phyloP scores from a whole-genome alignment of 768 basidiomycete genomes.

The Lentinula sp. region DNA sequence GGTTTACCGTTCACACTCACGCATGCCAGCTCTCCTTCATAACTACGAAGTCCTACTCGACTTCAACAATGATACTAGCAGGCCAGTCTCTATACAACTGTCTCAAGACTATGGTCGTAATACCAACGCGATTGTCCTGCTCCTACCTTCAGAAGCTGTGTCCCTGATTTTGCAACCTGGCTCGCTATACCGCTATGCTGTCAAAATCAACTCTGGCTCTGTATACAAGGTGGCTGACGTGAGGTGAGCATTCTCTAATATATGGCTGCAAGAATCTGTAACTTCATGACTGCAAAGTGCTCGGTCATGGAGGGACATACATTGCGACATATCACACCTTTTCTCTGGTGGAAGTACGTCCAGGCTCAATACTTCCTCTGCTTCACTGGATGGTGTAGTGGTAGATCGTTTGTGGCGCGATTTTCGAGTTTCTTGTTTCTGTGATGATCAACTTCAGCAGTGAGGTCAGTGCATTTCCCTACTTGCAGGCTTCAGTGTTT shows the following conservation, averaged over 20 bases:
- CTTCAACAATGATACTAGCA: slow-evolving; percentile 64
- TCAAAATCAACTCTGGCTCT: slow-evolving; percentile 45
- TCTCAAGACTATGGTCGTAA: slow-evolving; percentile 58
- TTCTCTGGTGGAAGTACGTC: slow-evolving; percentile 34
- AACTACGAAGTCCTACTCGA: slow-evolving; percentile 61
- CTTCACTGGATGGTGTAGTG: slow-evolving; percentile 45
- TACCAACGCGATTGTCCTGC: slow-evolving; percentile 44
- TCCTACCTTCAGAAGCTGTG: slow-evolving; percentile 58
- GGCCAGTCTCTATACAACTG: slow-evolving; percentile 58
- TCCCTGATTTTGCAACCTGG: slow-evolving; percentile 68
- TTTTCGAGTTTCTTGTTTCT: slow-evolving; percentile 50
- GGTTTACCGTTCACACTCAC: slow-evolving; percentile 21
- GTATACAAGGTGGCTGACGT: slow-evolving; percentile 53
- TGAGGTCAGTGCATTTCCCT: not conserved
- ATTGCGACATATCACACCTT: slow-evolving; percentile 55
- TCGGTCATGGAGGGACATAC: slow-evolving; percentile 59
- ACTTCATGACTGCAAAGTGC: slow-evolving; percentile 32
- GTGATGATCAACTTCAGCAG: slow-evolving; percentile 37
- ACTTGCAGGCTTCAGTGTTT: not conserved
- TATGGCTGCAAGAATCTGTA: slow-evolving; percentile 3
- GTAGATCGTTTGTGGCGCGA: slow-evolving; percentile 67
- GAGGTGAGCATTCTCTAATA: slow-evolving; percentile 41
- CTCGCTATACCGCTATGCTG: slow-evolving; percentile 59
- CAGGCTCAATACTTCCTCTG: slow-evolving; percentile 24
- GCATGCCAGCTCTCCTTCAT: slow-evolving; percentile 57